Base-by-base conservation (phyloP, 352 stramenopile species). In the Phytophthora niederhauseri region DNA sequence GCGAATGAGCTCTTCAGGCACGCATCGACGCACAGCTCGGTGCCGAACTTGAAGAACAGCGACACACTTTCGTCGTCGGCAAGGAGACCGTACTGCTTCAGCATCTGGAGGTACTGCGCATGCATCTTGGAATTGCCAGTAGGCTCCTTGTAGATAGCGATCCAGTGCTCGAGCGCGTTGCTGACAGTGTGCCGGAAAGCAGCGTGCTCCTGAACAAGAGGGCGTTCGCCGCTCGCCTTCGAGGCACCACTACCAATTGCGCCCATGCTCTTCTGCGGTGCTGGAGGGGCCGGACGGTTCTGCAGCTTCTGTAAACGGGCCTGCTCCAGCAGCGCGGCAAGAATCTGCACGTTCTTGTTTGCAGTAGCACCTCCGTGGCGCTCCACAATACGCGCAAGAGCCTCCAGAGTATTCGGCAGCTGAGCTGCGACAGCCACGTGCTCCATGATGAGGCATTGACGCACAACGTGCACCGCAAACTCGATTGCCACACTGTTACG, bases 91-190 rank as follows among this genome's bases (percentile, higher is more conserved):
- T 98, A 97, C 70, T 99, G 94, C 73, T 97, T 96, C 24, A 99
- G 84, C 76, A 99, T 93, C 73, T 98, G 91, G 12, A 99, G 87
- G 78, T 98, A 99, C 72, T 99, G 95, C n/a, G 86, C 82, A 66
- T 99, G 86, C 46, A 98, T 96, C 78, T 99, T 99, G 60, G 98
- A 97, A 68, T 93, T 95, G 38, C 85, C 89, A 22, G 80, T 85
- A 12, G 89, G 87, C 41, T 99, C 97, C 73, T 93, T 98, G 71
- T 98, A 98, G 49, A 99, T 91, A 19, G 97, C 95, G 50, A 99
- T 98, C 98, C 98, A 99, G 76, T 98, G 91, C 63, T 99, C 97
- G 58, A 99, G 76, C 52, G 99, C 89, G 53, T 96, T 96, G 77
- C 83, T 94, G 30, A 96, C 87, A 0, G 89, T 96, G 73, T 96